These are phyloP conservation scores for Diaporthe sp. DNA, from an alignment of 2,329 filamentous ascomycete genomes.

Conservation along the genomic window DNA sequence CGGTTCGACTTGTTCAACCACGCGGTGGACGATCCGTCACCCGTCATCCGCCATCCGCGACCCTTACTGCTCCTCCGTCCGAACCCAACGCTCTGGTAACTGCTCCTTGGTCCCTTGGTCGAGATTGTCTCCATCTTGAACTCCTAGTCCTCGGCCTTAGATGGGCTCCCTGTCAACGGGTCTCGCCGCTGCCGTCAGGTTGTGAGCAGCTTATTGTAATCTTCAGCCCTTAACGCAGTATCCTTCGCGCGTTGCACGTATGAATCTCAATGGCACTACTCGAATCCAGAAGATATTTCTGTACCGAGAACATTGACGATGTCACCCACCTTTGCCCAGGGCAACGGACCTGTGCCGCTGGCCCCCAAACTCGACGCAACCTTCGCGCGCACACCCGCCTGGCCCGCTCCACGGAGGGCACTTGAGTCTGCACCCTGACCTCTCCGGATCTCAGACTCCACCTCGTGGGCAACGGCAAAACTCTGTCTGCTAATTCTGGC, in stretches of 20 bases:
- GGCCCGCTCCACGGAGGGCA: slow-evolving; percentile 1
- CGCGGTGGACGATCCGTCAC: background rate
- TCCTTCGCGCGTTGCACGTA: background rate
- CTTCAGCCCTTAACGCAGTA: background rate
- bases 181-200: background rate
- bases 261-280: background rate
- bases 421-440: slow-evolving; percentile 1
- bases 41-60: background rate
- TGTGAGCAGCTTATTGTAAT: background rate
- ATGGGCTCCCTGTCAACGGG: background rate
- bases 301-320: background rate
- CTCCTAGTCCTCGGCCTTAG: background rate
- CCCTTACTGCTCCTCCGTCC: background rate
- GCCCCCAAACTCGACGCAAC: background rate
- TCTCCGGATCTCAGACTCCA: background rate
- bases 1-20: background rate
- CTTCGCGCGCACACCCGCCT: background rate
- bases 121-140: background rate
- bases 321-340: slow-evolving; percentile 14
- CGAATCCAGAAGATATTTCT: background rate
- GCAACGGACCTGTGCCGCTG: background rate
- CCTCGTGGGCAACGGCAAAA: background rate
- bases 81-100: background rate
- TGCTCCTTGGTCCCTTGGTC: background rate
- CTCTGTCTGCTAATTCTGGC: slow-evolving; percentile 4